Percentiles rank a stretch among this genome's conserved stretches.
These are phyloP conservation scores for Camellia oleifera DNA, from an alignment of 179 eudicot species.

Conservation along the genomic window DNA sequence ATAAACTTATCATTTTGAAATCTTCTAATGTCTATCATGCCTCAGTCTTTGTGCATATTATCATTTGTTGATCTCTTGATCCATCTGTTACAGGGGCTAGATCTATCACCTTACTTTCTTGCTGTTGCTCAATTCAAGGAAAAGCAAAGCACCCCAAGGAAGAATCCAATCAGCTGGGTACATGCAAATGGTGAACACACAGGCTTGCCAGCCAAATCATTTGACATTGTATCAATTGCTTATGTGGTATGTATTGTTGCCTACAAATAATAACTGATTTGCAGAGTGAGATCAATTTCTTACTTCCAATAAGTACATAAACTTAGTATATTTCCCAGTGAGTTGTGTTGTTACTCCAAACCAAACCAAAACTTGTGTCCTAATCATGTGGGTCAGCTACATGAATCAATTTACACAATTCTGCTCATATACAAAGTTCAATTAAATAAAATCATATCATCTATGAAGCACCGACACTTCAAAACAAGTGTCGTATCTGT, in stretches of 20 bases:
- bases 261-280: neutral
- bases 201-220: conserved; percentile 70
- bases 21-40: neutral
- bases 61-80: conserved; percentile 6
- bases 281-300: neutral
- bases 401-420: too few species aligned
- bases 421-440: too few species aligned
- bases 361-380: too few species aligned
- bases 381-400: too few species aligned
- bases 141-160: conserved; percentile 42
- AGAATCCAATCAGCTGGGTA: conserved; percentile 61
- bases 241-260: conserved; percentile 59
- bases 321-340: neutral
- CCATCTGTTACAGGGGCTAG: conserved; percentile 64
- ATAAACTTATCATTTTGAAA: conserved; percentile 4
- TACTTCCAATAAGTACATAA: neutral
- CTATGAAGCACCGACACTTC: too few species aligned
- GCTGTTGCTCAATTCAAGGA: conserved; percentile 91
- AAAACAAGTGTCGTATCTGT: too few species aligned
- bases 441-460: too few species aligned
- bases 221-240: conserved; percentile 87
- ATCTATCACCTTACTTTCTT: conserved; percentile 92
- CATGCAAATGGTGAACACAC: conserved; percentile 97
- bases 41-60: neutral
- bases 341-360: neutral